Evolutionary conservation across 768 basidiomycete genomes (phyloP), one percentile per base, ranked within the genome.

Genomic region (Mycena capillaripes): DNA sequence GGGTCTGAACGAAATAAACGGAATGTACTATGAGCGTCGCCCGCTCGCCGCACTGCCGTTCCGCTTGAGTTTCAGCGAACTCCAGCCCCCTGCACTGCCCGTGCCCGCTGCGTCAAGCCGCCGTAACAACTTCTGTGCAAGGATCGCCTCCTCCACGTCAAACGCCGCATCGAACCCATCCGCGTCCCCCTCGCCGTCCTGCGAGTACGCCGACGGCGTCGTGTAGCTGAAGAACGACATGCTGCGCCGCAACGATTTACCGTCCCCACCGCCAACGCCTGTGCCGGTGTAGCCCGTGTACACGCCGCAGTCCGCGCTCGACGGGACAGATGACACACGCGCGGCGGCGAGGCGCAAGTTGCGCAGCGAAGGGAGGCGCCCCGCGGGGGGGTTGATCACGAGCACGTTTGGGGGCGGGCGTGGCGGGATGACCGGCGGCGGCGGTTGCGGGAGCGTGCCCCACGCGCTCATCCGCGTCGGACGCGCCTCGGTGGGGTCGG

Each of bases 101-200:
- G 23, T 40, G 23, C 34, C 55, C 19, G 58, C 67, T 25, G 74
- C 70, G 57, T 77, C 75, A 23, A 77, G 70, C 38, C 64, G 72
- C 34, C 70, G 69, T 8, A 77, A 68, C 42, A 77, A 53, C 57
- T 69, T 57, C 69, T 77, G 74, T 30, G 76, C 76, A 9, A 77
- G 72, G 46, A 75, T 29, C 65, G 76, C 76, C 68, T 77, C 76
- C 58, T 77, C 76, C 62, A 75, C 59, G 40, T 75, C 74, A 12
- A 75, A 75, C 36, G 66, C 62, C 17, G 9, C 17, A 32, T 71
- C 70, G 55, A 38, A 63, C 56, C 6, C 66, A 12, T 64, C 60
- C 25, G 29, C 38, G 38, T 38, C 66, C 34, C 36, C 40, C 21
- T 71, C 69, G 34, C 66, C 70, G 36, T 70, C 70, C 53, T 75